These are phyloP conservation scores for Entomortierella lignicola DNA, from an alignment of 192 early-diverging fungal genomes.

Conservation along the genomic window DNA sequence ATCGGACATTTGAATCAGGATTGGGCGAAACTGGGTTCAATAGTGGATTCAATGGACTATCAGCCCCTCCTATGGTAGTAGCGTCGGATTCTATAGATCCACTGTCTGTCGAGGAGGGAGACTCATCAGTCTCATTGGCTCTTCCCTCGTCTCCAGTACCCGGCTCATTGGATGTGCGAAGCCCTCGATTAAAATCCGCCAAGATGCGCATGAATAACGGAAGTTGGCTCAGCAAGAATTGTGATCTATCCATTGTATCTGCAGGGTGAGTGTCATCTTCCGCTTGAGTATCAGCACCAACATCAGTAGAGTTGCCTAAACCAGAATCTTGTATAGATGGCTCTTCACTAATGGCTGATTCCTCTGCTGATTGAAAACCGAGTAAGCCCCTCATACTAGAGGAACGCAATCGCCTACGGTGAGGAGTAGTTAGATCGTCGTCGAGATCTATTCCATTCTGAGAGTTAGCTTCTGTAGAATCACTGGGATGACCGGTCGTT, in stretches of 20 bases:
- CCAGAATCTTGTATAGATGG: not conserved
- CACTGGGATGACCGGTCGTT: too few species aligned
- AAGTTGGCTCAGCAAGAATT: conserved; percentile 27
- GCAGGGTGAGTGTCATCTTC: not conserved
- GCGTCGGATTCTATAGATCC: not conserved
- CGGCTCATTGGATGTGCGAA: not conserved
- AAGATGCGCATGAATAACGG: conserved; percentile 34
- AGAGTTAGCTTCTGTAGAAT: too few species aligned
- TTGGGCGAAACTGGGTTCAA: not conserved
- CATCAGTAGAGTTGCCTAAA: not conserved
- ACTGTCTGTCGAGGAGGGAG: not conserved
- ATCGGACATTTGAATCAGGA: not conserved
- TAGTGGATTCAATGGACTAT: not conserved
- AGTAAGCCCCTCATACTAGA: conserved; percentile 24
- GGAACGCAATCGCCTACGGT: too few species aligned
- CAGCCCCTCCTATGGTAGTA: not conserved
- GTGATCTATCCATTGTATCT: conserved; percentile 8
- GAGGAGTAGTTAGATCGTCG: too few species aligned
- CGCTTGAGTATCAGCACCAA: not conserved
- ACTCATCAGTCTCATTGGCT: not conserved
- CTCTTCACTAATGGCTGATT: not conserved
- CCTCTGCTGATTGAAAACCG: conserved; percentile 28
- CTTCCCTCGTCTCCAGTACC: not conserved
- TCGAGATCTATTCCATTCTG: too few species aligned
- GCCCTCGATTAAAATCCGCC: conserved; percentile 21